Evolutionary conservation across 1,284 basidiomycete species (phyloP).

Genomic region (Moesziomyces sp.): DNA sequence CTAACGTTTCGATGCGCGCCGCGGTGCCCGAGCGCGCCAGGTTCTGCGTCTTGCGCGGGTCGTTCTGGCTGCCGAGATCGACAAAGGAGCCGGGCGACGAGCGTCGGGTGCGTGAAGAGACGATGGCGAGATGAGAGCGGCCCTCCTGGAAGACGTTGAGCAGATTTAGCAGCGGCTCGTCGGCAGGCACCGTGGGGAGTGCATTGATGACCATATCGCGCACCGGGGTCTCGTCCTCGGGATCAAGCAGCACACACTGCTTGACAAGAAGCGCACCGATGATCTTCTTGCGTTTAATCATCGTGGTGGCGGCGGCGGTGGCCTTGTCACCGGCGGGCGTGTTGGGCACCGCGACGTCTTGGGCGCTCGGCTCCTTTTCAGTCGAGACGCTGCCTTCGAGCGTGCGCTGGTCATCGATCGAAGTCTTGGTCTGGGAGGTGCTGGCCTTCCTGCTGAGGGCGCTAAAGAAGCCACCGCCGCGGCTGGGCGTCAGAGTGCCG

Average conservation of each 20-base stretch:
- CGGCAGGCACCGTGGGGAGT: conserved; percentile 83
- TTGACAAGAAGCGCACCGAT: conserved; percentile 84
- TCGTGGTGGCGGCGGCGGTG: conserved; percentile 12
- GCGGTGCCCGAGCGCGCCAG: conserved; percentile 31
- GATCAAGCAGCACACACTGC: conserved; percentile 87
- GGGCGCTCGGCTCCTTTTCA: conserved; percentile 52
- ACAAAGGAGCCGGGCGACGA: conserved; percentile 60
- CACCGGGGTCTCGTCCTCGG: conserved; percentile 73
- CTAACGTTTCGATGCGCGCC: conserved; percentile 41
- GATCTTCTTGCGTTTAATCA: conserved; percentile 74
- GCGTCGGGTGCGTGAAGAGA: conserved; percentile 69
- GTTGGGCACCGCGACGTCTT: conserved; percentile 70
- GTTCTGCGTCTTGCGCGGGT: conserved; percentile 30
- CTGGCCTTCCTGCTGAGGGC: conserved; percentile 68
- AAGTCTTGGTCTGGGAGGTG: conserved; percentile 19
- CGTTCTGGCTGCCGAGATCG: conserved; percentile 48
- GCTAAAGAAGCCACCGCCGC: conserved; percentile 33
- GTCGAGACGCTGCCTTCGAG: conserved; percentile 29
- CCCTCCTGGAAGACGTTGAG: conserved; percentile 92
- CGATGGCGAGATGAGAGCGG: conserved; percentile 89
- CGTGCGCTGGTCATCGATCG: conserved; percentile 37
- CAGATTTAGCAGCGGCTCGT: conserved; percentile 85
- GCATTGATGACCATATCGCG: conserved; percentile 73
- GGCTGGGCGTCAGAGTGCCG: conserved; percentile 41
- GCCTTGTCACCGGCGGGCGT: conserved; percentile 4